Percentiles rank a stretch among this genome's conserved stretches.
These are phyloP conservation scores for Endotrypanum monterogeii DNA, from an alignment of 208 protist species.

Conservation along the genomic window DNA sequence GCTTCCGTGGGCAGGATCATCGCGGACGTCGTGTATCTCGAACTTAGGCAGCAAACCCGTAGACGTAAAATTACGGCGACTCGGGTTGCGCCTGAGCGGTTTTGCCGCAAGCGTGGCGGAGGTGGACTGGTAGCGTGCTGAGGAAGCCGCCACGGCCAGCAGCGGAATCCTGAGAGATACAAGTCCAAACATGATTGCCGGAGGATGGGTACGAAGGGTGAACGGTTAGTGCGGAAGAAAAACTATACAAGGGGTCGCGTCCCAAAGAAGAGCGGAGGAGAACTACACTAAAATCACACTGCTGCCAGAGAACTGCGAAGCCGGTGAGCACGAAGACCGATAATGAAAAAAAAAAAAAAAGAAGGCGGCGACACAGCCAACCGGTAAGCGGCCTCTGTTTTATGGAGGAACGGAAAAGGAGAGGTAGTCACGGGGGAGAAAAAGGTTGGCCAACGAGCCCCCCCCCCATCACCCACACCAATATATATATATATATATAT, in stretches of 20 bases:
- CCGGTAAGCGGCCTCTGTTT: background rate
- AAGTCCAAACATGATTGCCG: slow-evolving; percentile 45
- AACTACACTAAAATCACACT: background rate
- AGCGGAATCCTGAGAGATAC: slow-evolving; percentile 16
- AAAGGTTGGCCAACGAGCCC: background rate
- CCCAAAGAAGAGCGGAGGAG: background rate
- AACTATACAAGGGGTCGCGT: background rate
- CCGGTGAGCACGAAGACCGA: background rate
- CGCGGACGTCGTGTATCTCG: slow-evolving; percentile 86
- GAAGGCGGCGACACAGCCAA: background rate
- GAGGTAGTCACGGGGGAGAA: background rate
- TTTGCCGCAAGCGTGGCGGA: slow-evolving; percentile 8
- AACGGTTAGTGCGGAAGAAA: background rate
- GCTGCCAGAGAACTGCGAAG: slow-evolving; percentile 4
- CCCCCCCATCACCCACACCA: background rate
- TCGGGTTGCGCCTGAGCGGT: background rate
- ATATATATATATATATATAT: background rate
- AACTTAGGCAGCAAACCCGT: slow-evolving; percentile 67
- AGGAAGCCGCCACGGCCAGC: slow-evolving; percentile 4
- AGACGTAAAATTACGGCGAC: slow-evolving; percentile 9
- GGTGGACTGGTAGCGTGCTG: slow-evolving; percentile 24
- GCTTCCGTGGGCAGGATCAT: slow-evolving; percentile 67
- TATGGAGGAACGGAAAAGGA: background rate
- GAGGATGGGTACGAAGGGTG: slow-evolving; percentile 2
- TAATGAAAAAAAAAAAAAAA: slow-evolving; percentile 6